These are phyloP conservation scores for Moesziomyces parantarcticus DNA, from an alignment of 1,284 basidiomycete species.

Conservation along the genomic window DNA sequence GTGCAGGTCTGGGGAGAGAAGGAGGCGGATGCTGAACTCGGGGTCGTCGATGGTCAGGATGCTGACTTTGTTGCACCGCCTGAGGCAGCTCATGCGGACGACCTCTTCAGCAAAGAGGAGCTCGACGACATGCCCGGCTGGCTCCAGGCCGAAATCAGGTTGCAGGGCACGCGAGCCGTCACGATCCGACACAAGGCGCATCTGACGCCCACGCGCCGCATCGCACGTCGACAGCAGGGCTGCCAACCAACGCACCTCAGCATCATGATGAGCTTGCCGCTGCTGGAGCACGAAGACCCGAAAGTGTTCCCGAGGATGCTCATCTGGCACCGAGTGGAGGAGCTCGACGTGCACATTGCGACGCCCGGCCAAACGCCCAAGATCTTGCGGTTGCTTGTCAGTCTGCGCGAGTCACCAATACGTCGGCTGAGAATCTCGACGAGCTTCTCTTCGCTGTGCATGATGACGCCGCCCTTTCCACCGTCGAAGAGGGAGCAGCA, in stretches of 20 bases:
- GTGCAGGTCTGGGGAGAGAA: slow-evolving; percentile 54
- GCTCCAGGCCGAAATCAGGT: slow-evolving; percentile 57
- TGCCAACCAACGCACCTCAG: slow-evolving; percentile 57
- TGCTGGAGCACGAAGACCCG: slow-evolving; percentile 62
- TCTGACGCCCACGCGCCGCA: slow-evolving; percentile 41
- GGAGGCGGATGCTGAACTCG: slow-evolving; percentile 11
- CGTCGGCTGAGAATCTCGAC: slow-evolving; percentile 58
- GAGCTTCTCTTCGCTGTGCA: slow-evolving; percentile 51
- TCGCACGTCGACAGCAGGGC: slow-evolving; percentile 33
- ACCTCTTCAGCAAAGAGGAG: slow-evolving; percentile 45
- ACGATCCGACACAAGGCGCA: slow-evolving; percentile 58
- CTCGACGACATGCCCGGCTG: slow-evolving; percentile 62
- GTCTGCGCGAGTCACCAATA: slow-evolving; percentile 48
- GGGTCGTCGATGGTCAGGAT: neutral
- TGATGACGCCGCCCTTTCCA: slow-evolving; percentile 53
- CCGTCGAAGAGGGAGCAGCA: slow-evolving; percentile 35
- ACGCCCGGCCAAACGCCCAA: slow-evolving; percentile 49
- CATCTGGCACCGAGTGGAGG: slow-evolving; percentile 59
- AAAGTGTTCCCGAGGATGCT: slow-evolving; percentile 57
- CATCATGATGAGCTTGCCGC: slow-evolving; percentile 58
- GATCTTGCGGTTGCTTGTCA: slow-evolving; percentile 50
- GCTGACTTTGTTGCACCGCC: slow-evolving; percentile 3
- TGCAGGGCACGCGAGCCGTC: slow-evolving; percentile 46
- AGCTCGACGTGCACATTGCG: slow-evolving; percentile 59
- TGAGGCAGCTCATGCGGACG: slow-evolving; percentile 27